A percentile compares a stretch with the other conserved stretches of the same genome.
Evolutionary conservation across 192 early-diverging fungal species (phyloP).

Genomic region (Linnemannia zychae): DNA sequence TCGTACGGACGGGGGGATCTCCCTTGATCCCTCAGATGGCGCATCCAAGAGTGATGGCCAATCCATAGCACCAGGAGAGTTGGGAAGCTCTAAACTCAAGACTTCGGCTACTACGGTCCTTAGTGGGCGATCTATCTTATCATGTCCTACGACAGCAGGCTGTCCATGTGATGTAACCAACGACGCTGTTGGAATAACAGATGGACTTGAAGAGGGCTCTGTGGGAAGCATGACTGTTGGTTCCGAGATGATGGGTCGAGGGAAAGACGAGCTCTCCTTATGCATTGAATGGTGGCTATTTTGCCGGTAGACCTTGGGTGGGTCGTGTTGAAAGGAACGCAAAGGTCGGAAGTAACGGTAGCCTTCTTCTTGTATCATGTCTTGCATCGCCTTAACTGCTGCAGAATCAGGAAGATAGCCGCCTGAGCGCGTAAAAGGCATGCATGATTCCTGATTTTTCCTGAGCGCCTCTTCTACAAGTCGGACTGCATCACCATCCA

Average conservation of each 20-base stretch:
- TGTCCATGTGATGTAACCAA: neutral
- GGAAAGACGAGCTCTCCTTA: neutral
- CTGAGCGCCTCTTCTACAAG: constrained; percentile 34
- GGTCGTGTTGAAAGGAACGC: neutral
- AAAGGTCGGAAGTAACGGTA: constrained; percentile 1
- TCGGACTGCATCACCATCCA: constrained; percentile 25
- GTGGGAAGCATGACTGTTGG: neutral
- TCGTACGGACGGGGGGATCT: constrained; percentile 18
- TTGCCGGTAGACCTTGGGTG: neutral
- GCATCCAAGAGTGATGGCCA: constrained; percentile 18
- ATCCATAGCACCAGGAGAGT: neutral
- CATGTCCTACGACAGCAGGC: neutral
- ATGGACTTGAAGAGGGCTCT: neutral
- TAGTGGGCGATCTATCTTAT: neutral
- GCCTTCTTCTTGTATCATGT: constrained; percentile 11
- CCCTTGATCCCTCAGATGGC: constrained; percentile 13
- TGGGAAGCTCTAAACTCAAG: neutral
- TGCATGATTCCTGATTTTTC: constrained; percentile 25
- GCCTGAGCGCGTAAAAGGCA: constrained; percentile 39
- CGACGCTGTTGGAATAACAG: neutral
- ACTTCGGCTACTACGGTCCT: neutral
- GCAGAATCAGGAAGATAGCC: constrained; percentile 24
- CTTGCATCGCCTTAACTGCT: constrained; percentile 7
- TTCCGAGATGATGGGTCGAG: neutral
- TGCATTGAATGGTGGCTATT: neutral